A percentile compares a stretch with the other conserved stretches of the same genome.
phyloP scores from a whole-genome alignment of 306 rosid species.

The Neltuma alba region DNA sequence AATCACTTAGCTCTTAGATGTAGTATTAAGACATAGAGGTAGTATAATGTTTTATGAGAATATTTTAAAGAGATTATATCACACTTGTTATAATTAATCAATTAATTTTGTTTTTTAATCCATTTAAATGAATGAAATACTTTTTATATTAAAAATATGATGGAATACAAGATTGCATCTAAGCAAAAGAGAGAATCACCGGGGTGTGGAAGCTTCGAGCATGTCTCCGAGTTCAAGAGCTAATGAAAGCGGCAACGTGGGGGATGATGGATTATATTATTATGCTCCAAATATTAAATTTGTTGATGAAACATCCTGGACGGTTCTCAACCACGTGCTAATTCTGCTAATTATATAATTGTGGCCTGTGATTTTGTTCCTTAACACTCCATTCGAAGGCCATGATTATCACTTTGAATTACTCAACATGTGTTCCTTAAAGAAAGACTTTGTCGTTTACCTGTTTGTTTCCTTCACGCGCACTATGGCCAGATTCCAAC shows the following conservation, averaged over 20 bases:
- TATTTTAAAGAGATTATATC: too few species aligned
- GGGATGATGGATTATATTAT: background rate
- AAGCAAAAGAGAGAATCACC: background rate
- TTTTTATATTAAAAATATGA: too few species aligned
- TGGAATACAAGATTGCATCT: background rate
- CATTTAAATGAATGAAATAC: background rate
- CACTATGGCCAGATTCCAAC: background rate
- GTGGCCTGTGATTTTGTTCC: background rate
- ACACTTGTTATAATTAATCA: too few species aligned
- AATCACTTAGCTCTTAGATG: too few species aligned
- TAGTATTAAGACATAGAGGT: too few species aligned
- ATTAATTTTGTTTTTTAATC: background rate
- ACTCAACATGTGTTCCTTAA: constrained; percentile 1
- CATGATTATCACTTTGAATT: background rate
- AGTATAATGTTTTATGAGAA: too few species aligned
- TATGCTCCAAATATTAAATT: background rate
- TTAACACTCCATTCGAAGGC: background rate
- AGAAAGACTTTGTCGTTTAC: constrained; percentile 4
- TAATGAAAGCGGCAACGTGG: background rate
- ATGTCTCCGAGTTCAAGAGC: background rate
- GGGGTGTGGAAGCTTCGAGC: background rate
- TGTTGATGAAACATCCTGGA: background rate
- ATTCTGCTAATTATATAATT: background rate
- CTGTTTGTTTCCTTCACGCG: background rate
- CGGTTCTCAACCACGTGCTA: background rate